phyloP scores from a whole-genome alignment of 805 yeast genomes.

The Zygotorulaspora florentina region DNA sequence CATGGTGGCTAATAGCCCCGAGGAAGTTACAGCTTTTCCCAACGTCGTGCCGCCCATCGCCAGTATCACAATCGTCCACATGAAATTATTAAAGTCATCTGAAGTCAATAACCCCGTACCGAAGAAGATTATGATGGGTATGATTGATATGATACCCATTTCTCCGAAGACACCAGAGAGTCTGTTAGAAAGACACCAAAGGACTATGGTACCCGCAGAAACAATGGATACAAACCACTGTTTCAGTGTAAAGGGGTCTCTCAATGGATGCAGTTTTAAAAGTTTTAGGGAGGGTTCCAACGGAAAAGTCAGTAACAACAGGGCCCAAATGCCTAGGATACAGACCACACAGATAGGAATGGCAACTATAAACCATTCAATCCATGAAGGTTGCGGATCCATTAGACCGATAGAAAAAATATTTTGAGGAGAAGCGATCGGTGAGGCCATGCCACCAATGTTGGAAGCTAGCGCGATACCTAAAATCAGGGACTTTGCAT shows the following conservation, averaged over 20 bases:
- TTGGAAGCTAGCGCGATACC: conserved; percentile 94
- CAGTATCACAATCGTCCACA: conserved; percentile 92
- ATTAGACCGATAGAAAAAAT: conserved; percentile 84
- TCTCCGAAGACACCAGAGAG: conserved; percentile 77
- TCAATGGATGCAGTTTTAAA: conserved; percentile 44
- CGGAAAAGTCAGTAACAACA: conserved; percentile 62
- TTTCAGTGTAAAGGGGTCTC: conserved; percentile 63
- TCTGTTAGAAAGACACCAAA: conserved; percentile 87
- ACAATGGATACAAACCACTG: conserved; percentile 75
- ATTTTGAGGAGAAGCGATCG: conserved; percentile 95
- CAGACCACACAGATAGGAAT: conserved; percentile 71
- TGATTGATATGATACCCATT: conserved; percentile 92
- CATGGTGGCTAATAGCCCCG: conserved; percentile 77
- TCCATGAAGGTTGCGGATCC: conserved; percentile 84
- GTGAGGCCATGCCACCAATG: conserved; percentile 95
- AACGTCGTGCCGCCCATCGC: conserved; percentile 98
- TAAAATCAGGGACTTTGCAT: conserved; percentile 76
- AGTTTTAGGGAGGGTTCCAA: conserved; percentile 48
- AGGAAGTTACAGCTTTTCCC: conserved; percentile 91
- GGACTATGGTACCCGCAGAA: conserved; percentile 63
- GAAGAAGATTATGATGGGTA: conserved; percentile 86
- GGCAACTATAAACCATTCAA: conserved; percentile 86
- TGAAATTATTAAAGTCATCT: conserved; percentile 90
- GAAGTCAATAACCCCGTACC: conserved; percentile 84
- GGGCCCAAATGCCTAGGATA: conserved; percentile 65